Conservation (phyloP, 1,284 basidiomycete species). For the Cutaneotrichosporon curvatum region DNA sequence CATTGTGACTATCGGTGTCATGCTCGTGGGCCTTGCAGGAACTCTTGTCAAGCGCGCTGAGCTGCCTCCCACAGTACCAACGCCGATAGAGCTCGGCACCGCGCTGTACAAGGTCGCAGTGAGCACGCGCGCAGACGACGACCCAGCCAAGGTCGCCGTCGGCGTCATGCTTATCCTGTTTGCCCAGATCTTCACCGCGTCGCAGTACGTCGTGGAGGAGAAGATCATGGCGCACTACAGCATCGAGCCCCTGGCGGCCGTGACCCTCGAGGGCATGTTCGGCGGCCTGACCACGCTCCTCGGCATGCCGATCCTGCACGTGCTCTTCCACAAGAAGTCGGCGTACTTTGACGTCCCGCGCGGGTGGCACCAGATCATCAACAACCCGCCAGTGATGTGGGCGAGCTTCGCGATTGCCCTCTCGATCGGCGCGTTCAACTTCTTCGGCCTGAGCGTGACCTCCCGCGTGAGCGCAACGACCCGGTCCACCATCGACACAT, state of each 20-base stretch:
- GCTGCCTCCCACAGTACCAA: neutral
- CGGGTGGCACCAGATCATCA: slow-evolving; percentile 82
- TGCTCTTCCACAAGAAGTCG: slow-evolving; percentile 56
- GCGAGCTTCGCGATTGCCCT: slow-evolving; percentile 70
- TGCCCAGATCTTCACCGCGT: slow-evolving; percentile 71
- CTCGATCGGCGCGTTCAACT: slow-evolving; percentile 92
- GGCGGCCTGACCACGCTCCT: slow-evolving; percentile 59
- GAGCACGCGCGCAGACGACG: slow-evolving; percentile 27
- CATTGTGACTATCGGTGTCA: slow-evolving; percentile 84
- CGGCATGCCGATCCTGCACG: slow-evolving; percentile 45
- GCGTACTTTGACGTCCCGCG: slow-evolving; percentile 86
- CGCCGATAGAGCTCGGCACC: neutral
- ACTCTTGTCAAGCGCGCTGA: slow-evolving; percentile 59
- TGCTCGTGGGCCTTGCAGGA: slow-evolving; percentile 83
- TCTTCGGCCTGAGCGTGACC: slow-evolving; percentile 88
- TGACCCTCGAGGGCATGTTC: slow-evolving; percentile 90
- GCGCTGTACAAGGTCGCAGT: slow-evolving; percentile 1
- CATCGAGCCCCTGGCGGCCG: slow-evolving; percentile 86
- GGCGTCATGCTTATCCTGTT: slow-evolving; percentile 86
- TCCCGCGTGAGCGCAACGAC: slow-evolving; percentile 81
- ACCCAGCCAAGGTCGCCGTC: slow-evolving; percentile 44
- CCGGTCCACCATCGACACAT: slow-evolving; percentile 86
- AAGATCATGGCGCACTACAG: slow-evolving; percentile 83
- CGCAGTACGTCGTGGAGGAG: slow-evolving; percentile 70
- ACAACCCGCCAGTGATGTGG: slow-evolving; percentile 68